Conservation (phyloP, 2,329 filamentous ascomycete species). For the Penicillium sp. region DNA sequence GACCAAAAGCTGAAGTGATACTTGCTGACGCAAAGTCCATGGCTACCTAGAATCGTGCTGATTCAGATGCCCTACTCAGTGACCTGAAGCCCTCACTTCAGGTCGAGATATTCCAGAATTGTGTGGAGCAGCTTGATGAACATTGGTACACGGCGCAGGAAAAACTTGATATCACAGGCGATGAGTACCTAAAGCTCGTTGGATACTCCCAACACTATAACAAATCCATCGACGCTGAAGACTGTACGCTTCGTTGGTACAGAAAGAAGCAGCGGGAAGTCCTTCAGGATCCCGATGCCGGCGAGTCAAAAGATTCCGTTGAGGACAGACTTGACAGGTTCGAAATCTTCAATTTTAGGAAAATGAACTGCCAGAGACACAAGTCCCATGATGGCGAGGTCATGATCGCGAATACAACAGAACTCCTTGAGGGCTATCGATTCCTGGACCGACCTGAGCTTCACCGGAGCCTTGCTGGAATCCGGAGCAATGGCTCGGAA, state of each 20-base stretch:
- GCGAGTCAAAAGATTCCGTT: too few relatives aligned
- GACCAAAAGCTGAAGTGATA: not conserved
- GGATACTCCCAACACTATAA: not conserved
- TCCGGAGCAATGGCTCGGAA: constrained; percentile 26
- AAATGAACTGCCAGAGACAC: not conserved
- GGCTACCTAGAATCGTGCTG: not conserved
- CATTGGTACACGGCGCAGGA: constrained; percentile 18
- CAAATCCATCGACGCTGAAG: constrained; percentile 24
- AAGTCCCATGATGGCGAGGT: not conserved
- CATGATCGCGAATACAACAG: constrained; percentile 15
- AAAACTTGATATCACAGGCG: constrained; percentile 20
- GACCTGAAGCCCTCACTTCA: not conserved
- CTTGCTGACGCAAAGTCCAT: not conserved
- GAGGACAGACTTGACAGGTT: too few relatives aligned
- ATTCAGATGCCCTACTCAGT: not conserved
- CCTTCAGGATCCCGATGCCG: too few relatives aligned
- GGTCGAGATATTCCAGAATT: not conserved
- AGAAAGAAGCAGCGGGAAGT: too few relatives aligned
- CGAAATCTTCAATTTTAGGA: too few relatives aligned
- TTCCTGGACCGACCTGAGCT: constrained; percentile 33
- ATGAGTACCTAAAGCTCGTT: constrained; percentile 20
- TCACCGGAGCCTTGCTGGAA: constrained; percentile 29
- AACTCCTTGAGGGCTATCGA: constrained; percentile 31
- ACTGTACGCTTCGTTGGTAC: not conserved
- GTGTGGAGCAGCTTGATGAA: not conserved